Evolutionary conservation across 192 early-diverging fungal species (phyloP), one percentile per base, ranked within the genome.

Genomic region (Rhizophagus sp.): DNA sequence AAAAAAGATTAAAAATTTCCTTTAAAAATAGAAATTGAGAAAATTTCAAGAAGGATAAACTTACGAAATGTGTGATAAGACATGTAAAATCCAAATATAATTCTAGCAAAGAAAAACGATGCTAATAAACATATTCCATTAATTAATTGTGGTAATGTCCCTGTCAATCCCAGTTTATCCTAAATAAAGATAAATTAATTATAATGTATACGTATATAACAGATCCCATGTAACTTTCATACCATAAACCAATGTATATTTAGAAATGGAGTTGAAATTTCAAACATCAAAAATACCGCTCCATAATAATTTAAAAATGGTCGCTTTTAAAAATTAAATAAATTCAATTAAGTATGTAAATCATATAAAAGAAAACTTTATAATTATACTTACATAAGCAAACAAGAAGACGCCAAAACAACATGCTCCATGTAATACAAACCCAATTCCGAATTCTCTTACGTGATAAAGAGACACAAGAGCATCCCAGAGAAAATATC

Each of bases 401-500:
- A 94, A 84, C 12, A 94, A 82, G 61, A 89, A 96, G 8, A 96
- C 95, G 69, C 87, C 81, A 76, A 95, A 92, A 63, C 93, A 94
- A 27, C 89, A 86, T 22, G 94, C 15, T 12, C 92, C 97, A 79
- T 98, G 97, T 27, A 95, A 79, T 34, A 94, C 92, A 84, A 97
- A 96, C 13, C 93, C 95, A 19, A 92, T 47, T 4, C 95, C 96
- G 78, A 90, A 87, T 75, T 92, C 85, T 79, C 89, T 89, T 47
- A 92, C 68, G 77, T 96, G 88, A 73, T 86, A 83, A 64, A 95
- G 75, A 10, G 88, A 92, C 8, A 92, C 83, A 65, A 91, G 71
- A 1, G 91, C 90, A 85, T 98, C 97, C 97, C 97, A 98, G 64
- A 97, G 76, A 87, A 98, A 98, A 84, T 96, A 97, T 22, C 95